Percentiles rank a stretch among this genome's conserved stretches.
phyloP scores from a whole-genome alignment of 1,284 basidiomycete species.

The Ustilago shanxiensis region DNA sequence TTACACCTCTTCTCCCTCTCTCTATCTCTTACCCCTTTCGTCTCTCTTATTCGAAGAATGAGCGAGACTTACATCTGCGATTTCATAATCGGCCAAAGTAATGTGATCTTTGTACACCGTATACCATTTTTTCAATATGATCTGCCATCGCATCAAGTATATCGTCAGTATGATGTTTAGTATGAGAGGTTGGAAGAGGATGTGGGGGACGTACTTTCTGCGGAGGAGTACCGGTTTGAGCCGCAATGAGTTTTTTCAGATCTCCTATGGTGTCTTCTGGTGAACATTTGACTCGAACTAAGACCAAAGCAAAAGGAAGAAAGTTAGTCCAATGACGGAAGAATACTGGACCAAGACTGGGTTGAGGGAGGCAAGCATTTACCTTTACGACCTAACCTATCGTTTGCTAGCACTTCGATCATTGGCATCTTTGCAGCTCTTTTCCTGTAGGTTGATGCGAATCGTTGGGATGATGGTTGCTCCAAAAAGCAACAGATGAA shows the following conservation, averaged over 20 bases:
- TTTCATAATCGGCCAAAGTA: conserved; percentile 89
- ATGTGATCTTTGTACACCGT: conserved; percentile 75
- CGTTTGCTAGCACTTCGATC: conserved; percentile 92
- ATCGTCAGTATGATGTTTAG: no score
- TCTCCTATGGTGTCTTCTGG: conserved; percentile 96
- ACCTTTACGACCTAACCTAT: conserved; percentile 97
- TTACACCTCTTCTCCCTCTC: neutral
- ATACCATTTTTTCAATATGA: conserved; percentile 94
- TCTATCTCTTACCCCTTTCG: neutral
- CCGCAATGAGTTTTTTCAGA: conserved; percentile 94
- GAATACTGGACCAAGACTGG: neutral
- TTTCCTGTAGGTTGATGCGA: no score
- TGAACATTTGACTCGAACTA: conserved; percentile 68
- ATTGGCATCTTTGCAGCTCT: conserved; percentile 61
- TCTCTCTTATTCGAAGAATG: neutral
- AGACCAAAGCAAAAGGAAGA: neutral
- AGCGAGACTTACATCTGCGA: conserved; percentile 27
- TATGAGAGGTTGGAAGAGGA: neutral
- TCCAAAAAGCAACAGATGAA: neutral
- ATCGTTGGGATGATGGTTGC: neutral
- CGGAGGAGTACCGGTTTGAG: conserved; percentile 89
- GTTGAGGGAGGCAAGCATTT: conserved; percentile 7
- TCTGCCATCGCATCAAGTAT: no score
- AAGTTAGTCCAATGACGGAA: no score
- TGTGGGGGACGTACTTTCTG: conserved; percentile 66